These are phyloP conservation scores for Boletus rubropictus DNA, from an alignment of 768 basidiomycete genomes.

Conservation along the genomic window DNA sequence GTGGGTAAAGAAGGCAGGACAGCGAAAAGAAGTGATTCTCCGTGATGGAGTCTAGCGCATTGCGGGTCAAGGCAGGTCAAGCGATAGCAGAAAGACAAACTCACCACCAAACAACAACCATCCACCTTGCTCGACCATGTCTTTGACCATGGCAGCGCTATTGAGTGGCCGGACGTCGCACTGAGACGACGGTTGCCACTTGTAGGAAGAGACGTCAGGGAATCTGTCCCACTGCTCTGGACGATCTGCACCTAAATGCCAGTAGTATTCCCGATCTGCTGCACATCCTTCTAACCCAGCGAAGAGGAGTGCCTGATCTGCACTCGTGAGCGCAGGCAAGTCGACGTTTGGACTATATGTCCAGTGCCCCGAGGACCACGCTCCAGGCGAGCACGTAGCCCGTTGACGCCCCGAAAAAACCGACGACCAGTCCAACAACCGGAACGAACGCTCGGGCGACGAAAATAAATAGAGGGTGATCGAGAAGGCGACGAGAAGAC, in stretches of 20 bases:
- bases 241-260: slow-evolving; percentile 57
- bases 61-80: slow-evolving; percentile 2
- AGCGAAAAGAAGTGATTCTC: slow-evolving; percentile 74
- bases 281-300: slow-evolving; percentile 61
- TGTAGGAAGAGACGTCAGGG: slow-evolving; percentile 46
- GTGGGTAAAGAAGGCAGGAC: slow-evolving; percentile 60
- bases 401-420: slow-evolving; percentile 27
- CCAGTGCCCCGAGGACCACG: slow-evolving; percentile 39
- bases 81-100: slow-evolving; percentile 12
- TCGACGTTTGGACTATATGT: slow-evolving; percentile 33
- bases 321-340: slow-evolving; percentile 30
- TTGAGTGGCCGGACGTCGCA: slow-evolving; percentile 42
- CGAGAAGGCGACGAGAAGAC: slow-evolving; percentile 22
- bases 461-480: slow-evolving; percentile 29
- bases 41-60: slow-evolving; percentile 52
- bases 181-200: slow-evolving; percentile 44
- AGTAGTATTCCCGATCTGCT: slow-evolving; percentile 52
- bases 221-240: slow-evolving; percentile 46
- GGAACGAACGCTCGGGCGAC: slow-evolving; percentile 15
- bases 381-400: slow-evolving; percentile 30
- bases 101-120: slow-evolving; percentile 64
- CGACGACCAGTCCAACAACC: slow-evolving; percentile 17
- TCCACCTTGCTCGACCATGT: slow-evolving; percentile 63
- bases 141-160: slow-evolving; percentile 41
- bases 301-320: slow-evolving; percentile 44